Evolutionary conservation across 2,329 filamentous ascomycete genomes (phyloP).

Genomic region (Phialophora verrucosa): DNA sequence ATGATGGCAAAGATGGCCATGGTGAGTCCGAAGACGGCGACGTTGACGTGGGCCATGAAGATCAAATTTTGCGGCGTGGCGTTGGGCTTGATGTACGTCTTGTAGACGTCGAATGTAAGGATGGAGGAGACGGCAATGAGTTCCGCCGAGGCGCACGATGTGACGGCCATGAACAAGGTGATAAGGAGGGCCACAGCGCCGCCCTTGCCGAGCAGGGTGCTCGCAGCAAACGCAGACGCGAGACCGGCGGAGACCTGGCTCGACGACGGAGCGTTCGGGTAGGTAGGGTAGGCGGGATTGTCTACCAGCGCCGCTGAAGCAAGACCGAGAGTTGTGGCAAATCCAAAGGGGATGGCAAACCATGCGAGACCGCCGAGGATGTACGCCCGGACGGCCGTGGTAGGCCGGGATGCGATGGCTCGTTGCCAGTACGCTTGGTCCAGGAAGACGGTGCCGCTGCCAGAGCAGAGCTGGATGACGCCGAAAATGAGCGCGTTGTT

Average conservation of each 20-base stretch:
- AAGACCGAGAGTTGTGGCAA: slow-evolving; percentile 55
- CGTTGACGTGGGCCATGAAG: slow-evolving; percentile 75
- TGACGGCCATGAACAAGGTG: slow-evolving; percentile 60
- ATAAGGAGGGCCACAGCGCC: slow-evolving; percentile 41
- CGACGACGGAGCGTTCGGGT: slow-evolving; percentile 37
- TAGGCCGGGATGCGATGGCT: slow-evolving; percentile 50
- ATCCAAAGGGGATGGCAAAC: slow-evolving; percentile 57
- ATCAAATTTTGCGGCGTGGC: slow-evolving; percentile 78
- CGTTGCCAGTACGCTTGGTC: slow-evolving; percentile 57
- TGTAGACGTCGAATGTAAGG: slow-evolving; percentile 85
- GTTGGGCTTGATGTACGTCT: slow-evolving; percentile 79
- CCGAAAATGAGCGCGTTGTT: slow-evolving; percentile 54
- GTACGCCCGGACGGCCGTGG: slow-evolving; percentile 47
- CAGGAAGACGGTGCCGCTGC: slow-evolving; percentile 46
- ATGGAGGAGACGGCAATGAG: slow-evolving; percentile 87
- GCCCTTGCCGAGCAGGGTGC: slow-evolving; percentile 39
- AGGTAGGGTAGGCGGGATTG: slow-evolving; percentile 52
- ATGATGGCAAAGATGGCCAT: slow-evolving; percentile 36
- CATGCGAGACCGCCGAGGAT: slow-evolving; percentile 54
- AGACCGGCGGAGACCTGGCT: slow-evolving; percentile 40
- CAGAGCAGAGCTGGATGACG: slow-evolving; percentile 50
- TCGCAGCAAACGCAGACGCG: slow-evolving; percentile 39
- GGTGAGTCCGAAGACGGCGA: slow-evolving; percentile 63
- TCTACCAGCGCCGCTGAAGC: slow-evolving; percentile 53
- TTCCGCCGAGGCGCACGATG: slow-evolving; percentile 79